Evolutionary conservation across 2,329 filamentous ascomycete species (phyloP), one percentile per base, ranked within the genome.

Genomic region (Furcasterigmium sp.): DNA sequence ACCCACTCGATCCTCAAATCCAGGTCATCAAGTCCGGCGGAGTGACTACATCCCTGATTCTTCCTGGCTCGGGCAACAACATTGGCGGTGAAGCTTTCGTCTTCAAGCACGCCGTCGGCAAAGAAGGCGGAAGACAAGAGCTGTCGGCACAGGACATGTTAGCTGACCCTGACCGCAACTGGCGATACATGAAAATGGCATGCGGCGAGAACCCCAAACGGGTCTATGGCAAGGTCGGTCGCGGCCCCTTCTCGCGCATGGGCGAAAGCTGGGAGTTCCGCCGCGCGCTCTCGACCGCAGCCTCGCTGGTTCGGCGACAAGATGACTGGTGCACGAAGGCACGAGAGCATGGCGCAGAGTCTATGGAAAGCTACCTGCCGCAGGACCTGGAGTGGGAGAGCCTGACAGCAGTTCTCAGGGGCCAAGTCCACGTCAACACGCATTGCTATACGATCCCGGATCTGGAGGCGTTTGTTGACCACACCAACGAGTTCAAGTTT

Each of bases 171-270:
- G 80, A 83, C 34, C 69, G 70, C 18, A 76, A 68, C 46, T 84
- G 81, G 76, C 72, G 84, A 17, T 87, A 84, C 59, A 84, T 87
- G 72, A 87, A 87, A 65, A 87, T 87, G 82, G 84, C 84, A 0
- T 87, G 82, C 50, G 83, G 83, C 28, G 83, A 87, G 61, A 87
- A 87, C 52, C 67, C 82, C 2, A 85, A 85, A 63, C 64, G 71
- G 1, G 64, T 79, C 1, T 83, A 85, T 46, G 80, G 80, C 9
- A 68, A 66, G 37, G 54, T 64, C 5, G 78, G 78, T 19, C 68
- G 72, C 41, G 75, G 76, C 0, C 80, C 80, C 1, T 70, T 70
- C 43, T 84, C 77, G 47, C 69, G 84, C 2, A 65, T 87, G 54
- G 84, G 84, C 8, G 82, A 87, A 61, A 82, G 81, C 38, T 87